These are phyloP conservation scores for Cryptococcus jaspeensis DNA, from an alignment of 1,284 basidiomycete species.

Conservation along the genomic window DNA sequence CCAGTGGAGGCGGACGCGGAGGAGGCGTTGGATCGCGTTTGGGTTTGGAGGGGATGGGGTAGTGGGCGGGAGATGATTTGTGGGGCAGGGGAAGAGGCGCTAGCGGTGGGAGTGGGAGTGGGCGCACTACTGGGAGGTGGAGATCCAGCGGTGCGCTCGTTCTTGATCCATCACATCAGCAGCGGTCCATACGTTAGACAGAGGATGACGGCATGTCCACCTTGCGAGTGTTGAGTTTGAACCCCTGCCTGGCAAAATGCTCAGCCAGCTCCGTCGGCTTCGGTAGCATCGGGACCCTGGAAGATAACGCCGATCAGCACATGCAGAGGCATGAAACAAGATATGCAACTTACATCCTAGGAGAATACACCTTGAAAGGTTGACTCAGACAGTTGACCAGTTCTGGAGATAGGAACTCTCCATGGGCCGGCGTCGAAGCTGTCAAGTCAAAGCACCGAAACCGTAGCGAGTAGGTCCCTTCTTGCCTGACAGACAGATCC, in stretches of 20 bases:
- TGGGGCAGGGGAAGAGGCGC: neutral
- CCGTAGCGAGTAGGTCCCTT: conserved; percentile 42
- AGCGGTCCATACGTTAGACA: neutral
- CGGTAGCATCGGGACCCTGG: conserved; percentile 44
- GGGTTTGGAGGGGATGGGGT: neutral
- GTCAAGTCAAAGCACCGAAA: conserved; percentile 42
- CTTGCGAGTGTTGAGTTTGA: conserved; percentile 48
- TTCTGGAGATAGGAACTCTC: conserved; percentile 14
- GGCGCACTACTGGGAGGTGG: neutral
- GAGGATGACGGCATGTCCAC: conserved; percentile 17
- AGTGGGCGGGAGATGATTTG: neutral
- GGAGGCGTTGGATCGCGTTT: neutral
- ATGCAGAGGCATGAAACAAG: neutral
- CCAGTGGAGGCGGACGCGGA: neutral
- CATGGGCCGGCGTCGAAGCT: conserved; percentile 8
- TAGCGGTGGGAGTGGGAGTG: neutral
- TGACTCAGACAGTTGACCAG: conserved; percentile 30
- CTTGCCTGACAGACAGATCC: conserved; percentile 43
- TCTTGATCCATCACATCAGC: neutral
- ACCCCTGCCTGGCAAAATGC: conserved; percentile 46
- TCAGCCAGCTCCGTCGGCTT: conserved; percentile 42
- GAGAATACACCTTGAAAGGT: conserved; percentile 42
- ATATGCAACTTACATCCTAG: conserved; percentile 35
- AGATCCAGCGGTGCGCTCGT: neutral
- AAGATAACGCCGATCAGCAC: neutral